phyloP scores from a whole-genome alignment of 2,329 filamentous ascomycete species.

The Scytalidium lignicola region DNA sequence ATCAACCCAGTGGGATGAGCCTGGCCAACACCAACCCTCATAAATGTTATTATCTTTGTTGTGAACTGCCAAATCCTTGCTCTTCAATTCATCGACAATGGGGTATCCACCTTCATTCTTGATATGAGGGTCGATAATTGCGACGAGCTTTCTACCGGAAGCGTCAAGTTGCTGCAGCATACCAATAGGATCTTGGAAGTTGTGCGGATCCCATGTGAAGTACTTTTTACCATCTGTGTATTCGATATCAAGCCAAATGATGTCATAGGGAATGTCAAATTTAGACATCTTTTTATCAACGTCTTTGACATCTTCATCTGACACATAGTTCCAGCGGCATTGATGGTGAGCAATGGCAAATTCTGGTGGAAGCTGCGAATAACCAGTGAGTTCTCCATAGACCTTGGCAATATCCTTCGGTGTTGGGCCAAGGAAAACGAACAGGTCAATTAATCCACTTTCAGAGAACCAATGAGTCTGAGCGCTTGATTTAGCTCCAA shows the following conservation, averaged over 20 bases:
- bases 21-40: conserved; percentile 98
- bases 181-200: conserved; percentile 75
- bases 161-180: conserved; percentile 87
- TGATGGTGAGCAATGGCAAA: conserved; percentile 94
- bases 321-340: conserved; percentile 98
- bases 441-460: conserved; percentile 81
- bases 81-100: conserved; percentile 73
- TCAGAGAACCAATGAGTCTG: conserved; percentile 98
- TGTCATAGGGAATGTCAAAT: conserved; percentile 91
- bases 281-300: conserved; percentile 97
- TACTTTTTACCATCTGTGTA: conserved; percentile 97
- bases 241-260: conserved; percentile 98
- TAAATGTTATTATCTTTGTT: conserved; percentile 88
- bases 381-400: conserved; percentile 88
- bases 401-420: conserved; percentile 75
- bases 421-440: conserved; percentile 87
- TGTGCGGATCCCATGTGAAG: conserved; percentile 92
- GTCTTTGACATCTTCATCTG: conserved; percentile 93
- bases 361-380: conserved; percentile 83
- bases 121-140: conserved; percentile 96
- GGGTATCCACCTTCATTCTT: conserved; percentile 81
- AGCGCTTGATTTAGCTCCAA: conserved; percentile 65
- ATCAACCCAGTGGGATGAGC: conserved; percentile 94
- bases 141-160: conserved; percentile 83
- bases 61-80: conserved; percentile 75